Base-by-base conservation (phyloP, 345 rosid genomes). In the Eucalyptus sp. region DNA sequence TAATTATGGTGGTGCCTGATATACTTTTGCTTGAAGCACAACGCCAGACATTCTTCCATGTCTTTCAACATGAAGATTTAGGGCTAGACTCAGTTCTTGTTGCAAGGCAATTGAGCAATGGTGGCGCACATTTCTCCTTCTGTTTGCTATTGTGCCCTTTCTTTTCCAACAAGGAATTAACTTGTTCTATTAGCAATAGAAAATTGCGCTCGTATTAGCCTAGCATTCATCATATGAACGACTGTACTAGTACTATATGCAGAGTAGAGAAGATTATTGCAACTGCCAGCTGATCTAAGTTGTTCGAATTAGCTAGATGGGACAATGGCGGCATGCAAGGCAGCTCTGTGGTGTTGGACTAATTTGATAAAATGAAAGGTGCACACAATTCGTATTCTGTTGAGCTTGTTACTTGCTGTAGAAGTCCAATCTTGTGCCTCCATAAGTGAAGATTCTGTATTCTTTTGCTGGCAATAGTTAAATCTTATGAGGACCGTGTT, bases 171-270 rank as follows among this genome's bases (percentile, higher is more conserved):
- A n/a, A n/a, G 20, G 37, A 64, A n/a, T 64, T 64, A 13, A 64
- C 76, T 64, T n/a, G 76, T n/a, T 64, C 13, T 10, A 71, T 37
- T 18, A 86, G 96, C 95, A 68, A 89, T 95, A 88, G 76, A 64
- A 64, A 64, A n/a, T n/a, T 1, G 37, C 10, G 1, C 76, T 64
- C 41, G 14, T 14, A 29, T 64, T 64, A 64, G 76, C 37, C 18
- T 14, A 64, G 37, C 15, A 13, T 64, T 29, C 76, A n/a, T 64
- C 2, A n/a, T 29, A 64, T 64, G 76, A n/a, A 0, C 0, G 18
- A 64, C 76, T 0, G 37, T 14, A 64, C 76, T 64, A n/a, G 76
- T 64, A 14, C 33, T 0, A 64, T n/a, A 64, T n/a, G 37, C 76
- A 29, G 37, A 29, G 17, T 95, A 95, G 86, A 95, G 87, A 81